Evolutionary conservation across 176 grass and related monocot genomes (phyloP), one percentile per base, ranked within the genome.

Genomic region (Areca catechu): DNA sequence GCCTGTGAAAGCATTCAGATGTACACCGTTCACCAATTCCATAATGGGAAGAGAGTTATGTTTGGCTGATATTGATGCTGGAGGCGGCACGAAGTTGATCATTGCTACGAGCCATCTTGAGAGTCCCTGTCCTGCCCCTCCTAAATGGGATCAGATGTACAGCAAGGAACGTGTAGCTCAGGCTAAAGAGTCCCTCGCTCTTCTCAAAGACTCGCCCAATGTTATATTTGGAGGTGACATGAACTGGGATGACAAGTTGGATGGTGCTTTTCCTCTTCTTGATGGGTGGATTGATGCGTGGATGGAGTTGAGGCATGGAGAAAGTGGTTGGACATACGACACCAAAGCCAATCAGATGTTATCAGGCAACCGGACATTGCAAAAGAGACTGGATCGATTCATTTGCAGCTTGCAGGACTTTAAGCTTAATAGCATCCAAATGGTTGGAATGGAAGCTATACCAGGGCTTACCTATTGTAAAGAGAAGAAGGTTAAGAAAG

Each of bases 161-260:
- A 84, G 83, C 4, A 72, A 80, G 57, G 77, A 96, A 52, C 83
- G 86, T 2, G 27, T 82, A 49, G 34, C 7, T 60, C 92, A 90
- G 71, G 92, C 86, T 28, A 83, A 79, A 4, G 54, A 74, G 56
- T 84, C 80, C 7, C 66, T 90, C 22, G 58, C 67, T 43, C 74
- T 77, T 69, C 52, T 91, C 43, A 72, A 71, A 60, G 4, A 16
- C 51, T 67, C 19, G 12, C 48, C 16, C 24, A 82, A 97, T 65
- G 64, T 66, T 16, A 88, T 97, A 71, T 77, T 97, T 52, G 82
- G 77, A 0, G 92, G 92, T 4, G 86, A 97, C 74, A 90, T 90
- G 92, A 91, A 97, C 56, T 97, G 86, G 92, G 83, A 91, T n/a
- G 83, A 97, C 68, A 85, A 88, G 72, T 24, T 54, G 17, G 90